phyloP scores from a whole-genome alignment of 306 rosid genomes.

The Cucumis melo region DNA sequence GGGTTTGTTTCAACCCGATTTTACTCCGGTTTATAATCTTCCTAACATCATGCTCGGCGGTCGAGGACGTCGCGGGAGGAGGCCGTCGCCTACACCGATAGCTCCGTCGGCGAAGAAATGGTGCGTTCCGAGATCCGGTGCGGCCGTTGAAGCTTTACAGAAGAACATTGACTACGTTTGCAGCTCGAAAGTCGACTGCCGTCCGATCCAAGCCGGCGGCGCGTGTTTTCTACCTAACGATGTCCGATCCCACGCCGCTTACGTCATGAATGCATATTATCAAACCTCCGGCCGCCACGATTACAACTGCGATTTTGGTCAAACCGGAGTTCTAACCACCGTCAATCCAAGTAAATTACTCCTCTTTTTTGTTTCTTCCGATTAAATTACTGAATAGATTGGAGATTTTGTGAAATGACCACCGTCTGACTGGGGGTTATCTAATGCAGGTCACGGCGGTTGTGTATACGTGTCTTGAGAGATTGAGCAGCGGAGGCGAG shows the following conservation, averaged over 20 bases:
- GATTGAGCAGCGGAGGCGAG: background rate
- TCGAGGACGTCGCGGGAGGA: background rate
- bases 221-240: conserved; percentile 35
- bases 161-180: conserved; percentile 58
- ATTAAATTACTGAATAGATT: background rate
- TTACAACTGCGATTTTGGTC: conserved; percentile 58
- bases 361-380: background rate
- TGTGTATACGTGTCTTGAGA: conserved; percentile 14
- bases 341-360: conserved; percentile 36
- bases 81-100: background rate
- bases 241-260: conserved; percentile 37
- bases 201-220: conserved; percentile 53
- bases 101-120: conserved; percentile 23
- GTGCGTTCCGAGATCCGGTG: conserved; percentile 53
- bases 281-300: conserved; percentile 40
- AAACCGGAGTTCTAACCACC: conserved; percentile 24
- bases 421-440: too few species aligned
- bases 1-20: conserved; percentile 66
- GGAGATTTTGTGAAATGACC: background rate
- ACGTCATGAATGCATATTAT: conserved; percentile 61
- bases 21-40: conserved; percentile 53
- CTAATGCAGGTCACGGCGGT: conserved; percentile 20
- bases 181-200: conserved; percentile 45
- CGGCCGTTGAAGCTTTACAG: conserved; percentile 28
- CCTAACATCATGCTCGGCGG: conserved; percentile 30